Evolutionary conservation across 352 stramenopile genomes (phyloP).

Genomic region (Phytophthora palmivora): DNA sequence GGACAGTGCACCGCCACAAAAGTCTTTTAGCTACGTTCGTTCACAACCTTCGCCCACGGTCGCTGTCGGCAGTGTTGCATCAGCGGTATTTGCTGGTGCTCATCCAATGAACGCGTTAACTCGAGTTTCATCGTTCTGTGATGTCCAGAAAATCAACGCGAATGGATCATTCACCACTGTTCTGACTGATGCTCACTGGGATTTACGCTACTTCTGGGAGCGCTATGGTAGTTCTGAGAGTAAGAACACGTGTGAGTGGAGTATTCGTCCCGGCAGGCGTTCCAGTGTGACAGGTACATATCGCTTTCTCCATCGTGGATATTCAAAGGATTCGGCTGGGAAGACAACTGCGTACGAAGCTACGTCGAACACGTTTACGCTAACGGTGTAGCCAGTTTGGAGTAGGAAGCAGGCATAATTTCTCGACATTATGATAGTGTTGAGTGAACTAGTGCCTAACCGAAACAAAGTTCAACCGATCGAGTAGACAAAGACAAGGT

Average conservation of each 20-base stretch:
- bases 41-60: slow-evolving; percentile 37
- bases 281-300: slow-evolving; percentile 44
- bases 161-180: slow-evolving; percentile 34
- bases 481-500: too few relatives aligned
- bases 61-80: slow-evolving; percentile 39
- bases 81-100: slow-evolving; percentile 46
- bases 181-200: slow-evolving; percentile 64
- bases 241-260: slow-evolving; percentile 31
- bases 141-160: slow-evolving; percentile 44
- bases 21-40: slow-evolving; percentile 34
- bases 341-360: slow-evolving; percentile 2
- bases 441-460: too few relatives aligned
- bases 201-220: slow-evolving; percentile 55
- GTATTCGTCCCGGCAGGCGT: slow-evolving; percentile 21
- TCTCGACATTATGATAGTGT: too few relatives aligned
- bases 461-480: too few relatives aligned
- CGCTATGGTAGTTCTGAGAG: slow-evolving; percentile 35
- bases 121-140: slow-evolving; percentile 53
- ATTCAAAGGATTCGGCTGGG: too few relatives aligned
- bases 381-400: too few relatives aligned
- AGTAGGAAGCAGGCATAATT: too few relatives aligned
- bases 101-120: slow-evolving; percentile 58
- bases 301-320: too few relatives aligned
- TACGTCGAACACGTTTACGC: too few relatives aligned
- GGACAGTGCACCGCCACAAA: too few relatives aligned